phyloP scores from a whole-genome alignment of 2,329 filamentous ascomycete species.

The Septoria petroselini region DNA sequence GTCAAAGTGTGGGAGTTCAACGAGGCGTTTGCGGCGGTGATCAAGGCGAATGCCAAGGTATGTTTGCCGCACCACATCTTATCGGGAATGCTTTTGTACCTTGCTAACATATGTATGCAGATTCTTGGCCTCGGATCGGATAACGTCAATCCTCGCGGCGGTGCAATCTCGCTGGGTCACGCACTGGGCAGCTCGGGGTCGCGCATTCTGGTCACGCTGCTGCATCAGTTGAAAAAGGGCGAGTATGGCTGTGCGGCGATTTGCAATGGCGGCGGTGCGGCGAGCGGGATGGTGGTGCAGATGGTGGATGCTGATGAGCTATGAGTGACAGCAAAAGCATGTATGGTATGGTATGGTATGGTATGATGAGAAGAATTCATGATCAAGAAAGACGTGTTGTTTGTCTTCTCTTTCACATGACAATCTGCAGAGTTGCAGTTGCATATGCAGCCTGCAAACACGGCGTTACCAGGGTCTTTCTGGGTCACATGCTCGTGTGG shows the following conservation, averaged over 20 bases:
- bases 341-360: no score
- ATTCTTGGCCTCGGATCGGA: constrained; percentile 77
- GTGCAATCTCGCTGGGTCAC: constrained; percentile 88
- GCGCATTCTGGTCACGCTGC: constrained; percentile 80
- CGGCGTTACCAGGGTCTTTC: no score
- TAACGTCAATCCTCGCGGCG: constrained; percentile 81
- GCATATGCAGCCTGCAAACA: no score
- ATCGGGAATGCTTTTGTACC: background rate
- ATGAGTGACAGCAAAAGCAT: constrained; percentile 18
- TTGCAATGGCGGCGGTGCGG: constrained; percentile 92
- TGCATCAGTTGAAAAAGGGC: constrained; percentile 86
- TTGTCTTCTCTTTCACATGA: no score
- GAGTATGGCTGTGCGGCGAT: constrained; percentile 96
- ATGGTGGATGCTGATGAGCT: constrained; percentile 55
- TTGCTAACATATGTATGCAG: constrained; percentile 42
- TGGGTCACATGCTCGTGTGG: background rate
- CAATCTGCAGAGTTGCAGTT: no score
- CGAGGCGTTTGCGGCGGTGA: constrained; percentile 93
- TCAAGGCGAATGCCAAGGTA: constrained; percentile 89
- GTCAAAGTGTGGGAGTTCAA: constrained; percentile 98
- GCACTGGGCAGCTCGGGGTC: constrained; percentile 91
- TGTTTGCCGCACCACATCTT: background rate
- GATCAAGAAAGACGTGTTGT: no score
- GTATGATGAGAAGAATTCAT: no score
- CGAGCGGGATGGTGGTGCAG: constrained; percentile 88